These are phyloP conservation scores for Fusarium globosum DNA, from an alignment of 2,329 filamentous ascomycete species.

Conservation along the genomic window DNA sequence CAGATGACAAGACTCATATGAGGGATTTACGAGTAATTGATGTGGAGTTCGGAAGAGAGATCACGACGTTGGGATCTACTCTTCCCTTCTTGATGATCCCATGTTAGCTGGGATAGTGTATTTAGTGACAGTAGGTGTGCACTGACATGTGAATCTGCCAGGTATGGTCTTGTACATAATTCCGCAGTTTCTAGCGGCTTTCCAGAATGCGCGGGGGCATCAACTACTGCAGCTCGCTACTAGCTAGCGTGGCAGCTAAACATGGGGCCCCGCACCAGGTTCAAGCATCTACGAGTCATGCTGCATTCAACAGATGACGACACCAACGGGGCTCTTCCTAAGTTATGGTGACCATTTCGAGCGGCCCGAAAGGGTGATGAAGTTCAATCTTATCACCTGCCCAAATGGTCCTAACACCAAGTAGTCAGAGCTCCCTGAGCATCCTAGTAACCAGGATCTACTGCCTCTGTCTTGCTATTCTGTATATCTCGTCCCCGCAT, in stretches of 20 bases:
- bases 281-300: background rate
- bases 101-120: background rate
- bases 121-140: background rate
- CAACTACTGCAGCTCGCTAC: background rate
- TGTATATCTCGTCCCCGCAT: too few relatives aligned
- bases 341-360: too few relatives aligned
- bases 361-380: too few relatives aligned
- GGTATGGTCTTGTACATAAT: background rate
- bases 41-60: background rate
- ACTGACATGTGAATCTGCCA: background rate
- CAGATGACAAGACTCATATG: background rate
- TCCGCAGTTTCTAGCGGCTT: background rate
- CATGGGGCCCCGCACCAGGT: background rate
- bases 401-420: background rate
- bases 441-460: too few relatives aligned
- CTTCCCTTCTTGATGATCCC: background rate
- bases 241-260: background rate
- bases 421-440: background rate
- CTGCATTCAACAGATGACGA: background rate
- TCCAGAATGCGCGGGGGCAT: background rate
- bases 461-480: too few relatives aligned
- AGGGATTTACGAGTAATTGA: background rate
- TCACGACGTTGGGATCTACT: background rate
- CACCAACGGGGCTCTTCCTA: fast-evolving
- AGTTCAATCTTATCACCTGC: background rate